Conservation (phyloP, 805 yeast species). For the Lipomyces yamadae region DNA sequence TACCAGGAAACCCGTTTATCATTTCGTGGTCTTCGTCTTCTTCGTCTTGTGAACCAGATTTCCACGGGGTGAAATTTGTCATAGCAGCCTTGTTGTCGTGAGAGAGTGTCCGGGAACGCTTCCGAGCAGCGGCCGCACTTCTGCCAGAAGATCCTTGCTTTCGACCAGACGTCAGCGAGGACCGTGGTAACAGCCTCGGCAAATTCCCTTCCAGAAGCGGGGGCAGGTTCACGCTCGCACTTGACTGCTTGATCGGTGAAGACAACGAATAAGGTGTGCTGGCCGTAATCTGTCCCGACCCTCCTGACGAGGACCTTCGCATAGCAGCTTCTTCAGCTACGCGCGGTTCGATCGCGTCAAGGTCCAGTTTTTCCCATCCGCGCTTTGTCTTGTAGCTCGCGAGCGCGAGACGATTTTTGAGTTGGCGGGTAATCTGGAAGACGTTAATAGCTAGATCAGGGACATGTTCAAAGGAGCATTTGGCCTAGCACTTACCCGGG, state of each 20-base stretch:
- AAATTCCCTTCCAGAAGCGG: not conserved
- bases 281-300: constrained; percentile 1
- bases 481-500: constrained; percentile 41
- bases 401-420: constrained; percentile 50
- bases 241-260: constrained; percentile 4
- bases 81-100: constrained; percentile 17
- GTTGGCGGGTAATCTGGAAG: constrained; percentile 47
- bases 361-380: constrained; percentile 48
- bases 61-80: constrained; percentile 26
- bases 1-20: not conserved
- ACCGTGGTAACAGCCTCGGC: not conserved
- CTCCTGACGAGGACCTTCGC: constrained; percentile 9
- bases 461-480: not conserved
- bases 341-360: constrained; percentile 48
- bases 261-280: not conserved
- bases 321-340: constrained; percentile 36
- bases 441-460: not conserved
- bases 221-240: not conserved
- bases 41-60: constrained; percentile 8
- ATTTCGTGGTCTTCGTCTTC: constrained; percentile 17
- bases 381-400: constrained; percentile 51
- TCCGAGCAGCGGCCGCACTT: constrained; percentile 17
- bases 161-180: not conserved
- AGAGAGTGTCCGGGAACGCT: constrained; percentile 26
- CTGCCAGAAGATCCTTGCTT: not conserved